These are phyloP conservation scores for Trichoderma afroharzianum DNA, from an alignment of 2,329 filamentous ascomycete species.

Conservation along the genomic window DNA sequence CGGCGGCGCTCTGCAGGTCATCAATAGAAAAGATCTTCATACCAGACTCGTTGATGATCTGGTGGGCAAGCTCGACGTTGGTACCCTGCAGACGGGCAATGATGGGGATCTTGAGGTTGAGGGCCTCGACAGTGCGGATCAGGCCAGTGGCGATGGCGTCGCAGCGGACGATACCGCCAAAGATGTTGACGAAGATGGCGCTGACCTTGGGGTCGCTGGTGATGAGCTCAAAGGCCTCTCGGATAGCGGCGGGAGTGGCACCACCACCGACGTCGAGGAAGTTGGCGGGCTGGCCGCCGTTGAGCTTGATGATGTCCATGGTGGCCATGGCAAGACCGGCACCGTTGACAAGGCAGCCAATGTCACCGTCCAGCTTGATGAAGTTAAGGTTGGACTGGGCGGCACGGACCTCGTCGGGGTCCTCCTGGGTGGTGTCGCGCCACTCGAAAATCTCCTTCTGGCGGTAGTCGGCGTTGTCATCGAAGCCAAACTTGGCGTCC, in stretches of 20 bases:
- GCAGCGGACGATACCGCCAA: slow-evolving; percentile 96
- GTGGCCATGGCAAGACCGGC: slow-evolving; percentile 99
- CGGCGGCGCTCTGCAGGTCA: slow-evolving; percentile 92
- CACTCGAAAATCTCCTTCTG: slow-evolving; percentile 94
- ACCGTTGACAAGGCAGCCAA: slow-evolving; percentile 98
- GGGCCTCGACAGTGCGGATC: slow-evolving; percentile 88
- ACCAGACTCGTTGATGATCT: slow-evolving; percentile 92
- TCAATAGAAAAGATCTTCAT: slow-evolving; percentile 99
- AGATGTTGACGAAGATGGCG: slow-evolving; percentile 99
- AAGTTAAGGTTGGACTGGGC: slow-evolving; percentile 96
- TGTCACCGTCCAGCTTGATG: slow-evolving; percentile 99
- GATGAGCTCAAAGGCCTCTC: slow-evolving; percentile 97
- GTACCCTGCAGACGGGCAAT: slow-evolving; percentile 97
- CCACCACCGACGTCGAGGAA: slow-evolving; percentile 98
- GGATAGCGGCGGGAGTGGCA: slow-evolving; percentile 93
- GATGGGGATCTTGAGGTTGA: slow-evolving; percentile 95
- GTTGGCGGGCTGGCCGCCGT: slow-evolving; percentile 93
- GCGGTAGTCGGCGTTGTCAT: slow-evolving; percentile 98
- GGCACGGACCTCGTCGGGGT: slow-evolving; percentile 95
- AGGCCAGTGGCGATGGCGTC: slow-evolving; percentile 95
- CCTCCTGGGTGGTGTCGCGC: slow-evolving; percentile 94
- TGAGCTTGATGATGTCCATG: slow-evolving; percentile 99
- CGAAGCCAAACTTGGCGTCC: slow-evolving; percentile 98
- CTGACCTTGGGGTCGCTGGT: slow-evolving; percentile 97
- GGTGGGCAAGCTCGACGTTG: slow-evolving; percentile 93